These are phyloP conservation scores for Physcomitrium patens DNA, from an alignment of 225 moss, liverwort and hornwort species.

Conservation along the genomic window DNA sequence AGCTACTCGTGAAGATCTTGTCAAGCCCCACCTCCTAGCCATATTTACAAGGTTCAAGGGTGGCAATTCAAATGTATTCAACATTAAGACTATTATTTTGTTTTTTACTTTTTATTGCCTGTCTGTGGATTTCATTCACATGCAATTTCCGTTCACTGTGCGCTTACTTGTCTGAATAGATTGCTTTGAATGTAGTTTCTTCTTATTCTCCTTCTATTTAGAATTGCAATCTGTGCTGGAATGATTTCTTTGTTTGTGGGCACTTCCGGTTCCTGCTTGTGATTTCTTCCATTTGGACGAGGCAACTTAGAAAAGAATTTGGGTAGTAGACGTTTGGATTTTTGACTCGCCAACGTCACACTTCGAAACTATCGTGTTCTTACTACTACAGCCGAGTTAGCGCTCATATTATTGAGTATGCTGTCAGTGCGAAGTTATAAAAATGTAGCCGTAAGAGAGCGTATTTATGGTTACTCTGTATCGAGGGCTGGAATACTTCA, in stretches of 20 bases:
- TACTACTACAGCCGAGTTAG: too few species aligned
- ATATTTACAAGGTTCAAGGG: slow-evolving; percentile 7
- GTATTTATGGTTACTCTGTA: neutral
- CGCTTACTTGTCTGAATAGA: neutral
- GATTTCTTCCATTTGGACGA: neutral
- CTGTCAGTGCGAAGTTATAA: too few species aligned
- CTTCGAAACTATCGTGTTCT: too few species aligned
- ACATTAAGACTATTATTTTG: neutral
- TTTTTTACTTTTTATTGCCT: neutral
- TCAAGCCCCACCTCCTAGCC: slow-evolving; percentile 8
- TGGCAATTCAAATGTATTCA: slow-evolving; percentile 12
- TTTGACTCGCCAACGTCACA: too few species aligned
- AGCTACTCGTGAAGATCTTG: slow-evolving; percentile 1
- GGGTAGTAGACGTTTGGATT: neutral
- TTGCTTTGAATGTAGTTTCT: neutral
- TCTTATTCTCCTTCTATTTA: neutral
- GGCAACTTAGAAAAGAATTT: neutral
- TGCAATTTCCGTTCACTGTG: neutral
- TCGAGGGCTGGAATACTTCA: neutral
- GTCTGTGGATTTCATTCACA: neutral
- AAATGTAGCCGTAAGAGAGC: neutral
- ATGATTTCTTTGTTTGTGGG: neutral
- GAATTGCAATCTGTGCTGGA: neutral
- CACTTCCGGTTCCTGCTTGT: neutral
- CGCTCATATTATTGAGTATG: too few species aligned